Conservation (phyloP, 2,329 filamentous ascomycete species). For the Colletotrichum sojae region DNA sequence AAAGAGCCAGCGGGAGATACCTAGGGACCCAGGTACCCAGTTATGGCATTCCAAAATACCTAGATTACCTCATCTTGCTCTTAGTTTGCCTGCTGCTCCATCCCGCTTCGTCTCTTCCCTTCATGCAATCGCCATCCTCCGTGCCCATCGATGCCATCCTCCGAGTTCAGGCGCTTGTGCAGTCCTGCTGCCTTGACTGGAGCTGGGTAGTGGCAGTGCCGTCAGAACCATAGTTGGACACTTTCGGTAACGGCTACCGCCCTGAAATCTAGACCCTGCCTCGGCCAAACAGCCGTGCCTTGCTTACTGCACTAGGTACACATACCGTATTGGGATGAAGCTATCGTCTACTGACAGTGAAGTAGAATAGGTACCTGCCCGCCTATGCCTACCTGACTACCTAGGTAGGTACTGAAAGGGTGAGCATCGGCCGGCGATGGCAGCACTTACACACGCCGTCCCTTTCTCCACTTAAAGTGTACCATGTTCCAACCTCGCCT, state of each 20-base stretch:
- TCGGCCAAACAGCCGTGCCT: not conserved
- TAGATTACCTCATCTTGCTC: not conserved
- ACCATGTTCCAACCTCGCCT: not conserved
- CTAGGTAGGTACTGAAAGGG: not conserved
- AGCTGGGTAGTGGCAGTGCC: conserved; percentile 18
- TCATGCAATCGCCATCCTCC: conserved; percentile 30
- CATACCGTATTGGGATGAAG: not conserved
- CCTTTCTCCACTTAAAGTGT: conserved; percentile 22
- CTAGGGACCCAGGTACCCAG: no score
- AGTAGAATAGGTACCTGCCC: no score
- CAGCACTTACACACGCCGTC: conserved; percentile 25
- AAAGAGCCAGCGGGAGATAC: conserved; percentile 1
- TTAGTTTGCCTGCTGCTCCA: not conserved
- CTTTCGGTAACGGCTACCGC: conserved; percentile 1
- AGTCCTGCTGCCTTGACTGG: conserved; percentile 9
- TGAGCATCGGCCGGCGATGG: not conserved
- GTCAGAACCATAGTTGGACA: conserved; percentile 1
- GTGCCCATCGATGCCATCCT: conserved; percentile 22
- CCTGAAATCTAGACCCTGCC: not conserved
- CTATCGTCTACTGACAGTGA: not conserved
- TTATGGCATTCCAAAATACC: no score
- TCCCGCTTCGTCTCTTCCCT: conserved; percentile 37
- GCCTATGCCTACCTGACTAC: no score
- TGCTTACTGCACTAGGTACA: not conserved
- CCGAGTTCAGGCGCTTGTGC: conserved; percentile 33